Percentiles rank a stretch among this genome's conserved stretches.
phyloP scores from a whole-genome alignment of 805 yeast genomes.

The Yarrowia deformans region DNA sequence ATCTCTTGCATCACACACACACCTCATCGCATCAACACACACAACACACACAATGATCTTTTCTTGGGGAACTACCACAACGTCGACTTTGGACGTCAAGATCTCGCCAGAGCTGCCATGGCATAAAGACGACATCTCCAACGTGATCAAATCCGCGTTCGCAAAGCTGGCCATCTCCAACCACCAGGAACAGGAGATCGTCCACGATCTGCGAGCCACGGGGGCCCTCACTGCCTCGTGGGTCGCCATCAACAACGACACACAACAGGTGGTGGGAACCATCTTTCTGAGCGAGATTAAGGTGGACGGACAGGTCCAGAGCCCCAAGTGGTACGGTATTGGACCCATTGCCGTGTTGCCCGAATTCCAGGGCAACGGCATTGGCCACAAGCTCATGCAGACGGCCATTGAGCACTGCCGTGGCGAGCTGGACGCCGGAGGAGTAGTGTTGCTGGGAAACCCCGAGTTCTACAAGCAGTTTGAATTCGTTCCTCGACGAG shows the following conservation, averaged over 20 bases:
- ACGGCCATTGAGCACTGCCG: constrained; percentile 35
- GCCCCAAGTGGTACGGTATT: constrained; percentile 34
- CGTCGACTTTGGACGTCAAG: constrained; percentile 31
- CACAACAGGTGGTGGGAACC: constrained; percentile 32
- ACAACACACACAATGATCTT: constrained; percentile 22
- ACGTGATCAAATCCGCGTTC: constrained; percentile 31
- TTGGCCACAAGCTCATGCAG: constrained; percentile 34
- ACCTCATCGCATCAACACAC: constrained; percentile 8
- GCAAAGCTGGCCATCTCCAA: constrained; percentile 32
- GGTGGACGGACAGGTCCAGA: constrained; percentile 12
- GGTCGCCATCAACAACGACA: constrained; percentile 27
- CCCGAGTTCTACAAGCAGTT: constrained; percentile 38
- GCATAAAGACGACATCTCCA: constrained; percentile 30
- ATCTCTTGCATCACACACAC: background rate
- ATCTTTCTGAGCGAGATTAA: constrained; percentile 25
- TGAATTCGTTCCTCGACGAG: constrained; percentile 31
- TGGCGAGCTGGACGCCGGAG: constrained; percentile 21
- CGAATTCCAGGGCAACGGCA: constrained; percentile 34
- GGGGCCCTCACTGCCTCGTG: constrained; percentile 21
- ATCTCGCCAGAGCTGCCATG: constrained; percentile 31
- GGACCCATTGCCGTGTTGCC: constrained; percentile 34
- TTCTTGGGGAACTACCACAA: constrained; percentile 25
- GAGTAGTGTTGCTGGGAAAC: constrained; percentile 32
- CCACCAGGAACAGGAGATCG: constrained; percentile 37
- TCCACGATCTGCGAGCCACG: constrained; percentile 23